Evolutionary conservation across 2,329 filamentous ascomycete species (phyloP), one percentile per base, ranked within the genome.

Genomic region (Reticulascus tulasneorum): DNA sequence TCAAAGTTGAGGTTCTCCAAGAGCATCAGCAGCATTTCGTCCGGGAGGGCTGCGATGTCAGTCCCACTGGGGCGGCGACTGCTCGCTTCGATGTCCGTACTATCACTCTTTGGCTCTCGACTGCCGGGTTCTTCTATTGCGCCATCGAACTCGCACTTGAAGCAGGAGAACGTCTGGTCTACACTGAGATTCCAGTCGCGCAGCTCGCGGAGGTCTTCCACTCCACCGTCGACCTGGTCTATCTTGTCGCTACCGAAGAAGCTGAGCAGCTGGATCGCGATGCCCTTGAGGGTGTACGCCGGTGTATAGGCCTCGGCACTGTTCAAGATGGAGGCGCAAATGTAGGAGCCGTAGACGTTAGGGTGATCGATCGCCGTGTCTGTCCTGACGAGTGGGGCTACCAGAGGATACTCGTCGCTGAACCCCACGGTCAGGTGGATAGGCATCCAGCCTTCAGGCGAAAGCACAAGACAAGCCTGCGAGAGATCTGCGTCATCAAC

Each of bases 181-280:
- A 17, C 8, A 10, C 27, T n/a, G 11, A 47, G 27, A 3, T 6
- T 16, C 5, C 37, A n/a, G 18, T 32, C 12, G 5, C 44, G 50
- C 36, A 55, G 64, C 0, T 12, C 7, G 0, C 33, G 34, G 5
- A 69, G 49, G 10, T 57, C 28, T 10, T 56, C 28, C 5, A 18
- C 21, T 4, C 29, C 34, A 7, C 52, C 54, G 28, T 58, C 18
- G 0, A 46, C 42, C 37, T 73, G 69, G 38, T 73, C 67, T 4
- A 74, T 33, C 3, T 37, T 56, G 2, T 69, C 63, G 44, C 69
- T 73, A 18, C 56, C 56, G 47, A 74, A 74, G 52, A 75, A 72
- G 45, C 68, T 72, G 4, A 74, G 51, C n/a, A 73, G 42, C 49
- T 73, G 69, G 17, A 74, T 73, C 12, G 66, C 60, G 16, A 74